Evolutionary conservation across 1,284 basidiomycete species (phyloP).

Genomic region (Marasmius sp.): DNA sequence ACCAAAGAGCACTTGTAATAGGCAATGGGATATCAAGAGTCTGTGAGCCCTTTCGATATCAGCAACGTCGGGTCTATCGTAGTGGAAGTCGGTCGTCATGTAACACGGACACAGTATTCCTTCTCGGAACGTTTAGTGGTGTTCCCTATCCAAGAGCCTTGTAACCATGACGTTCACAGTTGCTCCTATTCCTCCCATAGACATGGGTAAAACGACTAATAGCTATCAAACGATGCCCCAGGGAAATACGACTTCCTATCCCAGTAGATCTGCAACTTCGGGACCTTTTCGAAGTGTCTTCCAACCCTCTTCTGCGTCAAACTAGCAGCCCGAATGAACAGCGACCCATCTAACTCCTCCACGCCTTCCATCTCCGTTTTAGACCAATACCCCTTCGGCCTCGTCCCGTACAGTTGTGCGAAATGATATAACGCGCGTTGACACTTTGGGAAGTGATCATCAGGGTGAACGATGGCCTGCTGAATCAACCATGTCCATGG

Average conservation of each 20-base stretch:
- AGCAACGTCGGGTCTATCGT: too few relatives aligned
- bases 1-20: too few relatives aligned
- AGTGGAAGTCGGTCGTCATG: too few relatives aligned
- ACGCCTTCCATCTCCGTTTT: not conserved
- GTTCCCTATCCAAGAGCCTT: too few relatives aligned
- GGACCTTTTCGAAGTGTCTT: not conserved
- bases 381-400: not conserved
- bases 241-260: not conserved
- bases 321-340: not conserved
- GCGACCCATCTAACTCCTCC: not conserved
- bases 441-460: slow-evolving; percentile 2
- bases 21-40: too few relatives aligned
- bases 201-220: not conserved
- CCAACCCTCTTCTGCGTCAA: not conserved
- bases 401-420: not conserved
- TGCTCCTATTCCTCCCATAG: too few relatives aligned
- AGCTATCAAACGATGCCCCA: not conserved
- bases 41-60: too few relatives aligned
- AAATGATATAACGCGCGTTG: not conserved
- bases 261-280: slow-evolving; percentile 1
- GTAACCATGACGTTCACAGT: too few relatives aligned
- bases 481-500: not conserved
- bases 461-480: not conserved
- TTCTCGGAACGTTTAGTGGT: too few relatives aligned
- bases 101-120: too few relatives aligned